Percentiles rank a stretch among this genome's conserved stretches.
Evolutionary conservation across 306 rosid species (phyloP).

Genomic region (Castanospermum australe): DNA sequence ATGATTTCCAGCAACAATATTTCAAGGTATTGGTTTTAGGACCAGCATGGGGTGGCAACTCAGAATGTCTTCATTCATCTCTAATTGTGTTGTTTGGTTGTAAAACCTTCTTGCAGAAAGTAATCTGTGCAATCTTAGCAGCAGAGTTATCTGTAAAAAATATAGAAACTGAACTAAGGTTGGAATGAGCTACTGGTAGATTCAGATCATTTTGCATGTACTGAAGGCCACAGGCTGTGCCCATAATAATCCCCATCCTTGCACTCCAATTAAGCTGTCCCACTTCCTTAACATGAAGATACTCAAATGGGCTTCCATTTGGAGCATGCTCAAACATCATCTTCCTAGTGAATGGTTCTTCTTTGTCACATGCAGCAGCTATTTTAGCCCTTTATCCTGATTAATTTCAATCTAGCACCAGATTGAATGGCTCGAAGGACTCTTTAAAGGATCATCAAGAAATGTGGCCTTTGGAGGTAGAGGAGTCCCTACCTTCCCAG

Average conservation of each 20-base stretch:
- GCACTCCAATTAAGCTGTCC: slow-evolving; percentile 89
- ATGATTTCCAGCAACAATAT: slow-evolving; percentile 73
- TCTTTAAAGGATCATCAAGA: too few relatives aligned
- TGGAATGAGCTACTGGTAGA: slow-evolving; percentile 76
- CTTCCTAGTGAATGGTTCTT: slow-evolving; percentile 86
- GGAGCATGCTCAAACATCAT: slow-evolving; percentile 99
- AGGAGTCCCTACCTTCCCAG: too few relatives aligned
- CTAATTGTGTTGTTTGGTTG: slow-evolving; percentile 25
- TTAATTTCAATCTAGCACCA: too few relatives aligned
- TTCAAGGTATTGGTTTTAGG: slow-evolving; percentile 85
- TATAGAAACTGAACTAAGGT: slow-evolving; percentile 57
- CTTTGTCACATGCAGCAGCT: slow-evolving; percentile 98
- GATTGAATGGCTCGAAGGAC: too few relatives aligned
- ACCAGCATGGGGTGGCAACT: slow-evolving; percentile 60
- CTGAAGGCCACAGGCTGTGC: slow-evolving; percentile 83
- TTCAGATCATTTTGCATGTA: slow-evolving; percentile 95
- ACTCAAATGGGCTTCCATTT: slow-evolving; percentile 80
- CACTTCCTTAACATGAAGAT: slow-evolving; percentile 82
- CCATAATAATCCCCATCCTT: slow-evolving; percentile 86
- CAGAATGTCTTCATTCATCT: slow-evolving; percentile 46
- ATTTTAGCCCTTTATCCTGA: too few relatives aligned
- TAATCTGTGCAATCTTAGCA: slow-evolving; percentile 76
- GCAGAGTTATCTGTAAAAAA: slow-evolving; percentile 89
- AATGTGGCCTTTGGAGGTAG: too few relatives aligned
- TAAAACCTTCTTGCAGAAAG: slow-evolving; percentile 35